Base-by-base conservation (phyloP, 2,329 filamentous ascomycete genomes). In the Stagonosporopsis vannaccii region DNA sequence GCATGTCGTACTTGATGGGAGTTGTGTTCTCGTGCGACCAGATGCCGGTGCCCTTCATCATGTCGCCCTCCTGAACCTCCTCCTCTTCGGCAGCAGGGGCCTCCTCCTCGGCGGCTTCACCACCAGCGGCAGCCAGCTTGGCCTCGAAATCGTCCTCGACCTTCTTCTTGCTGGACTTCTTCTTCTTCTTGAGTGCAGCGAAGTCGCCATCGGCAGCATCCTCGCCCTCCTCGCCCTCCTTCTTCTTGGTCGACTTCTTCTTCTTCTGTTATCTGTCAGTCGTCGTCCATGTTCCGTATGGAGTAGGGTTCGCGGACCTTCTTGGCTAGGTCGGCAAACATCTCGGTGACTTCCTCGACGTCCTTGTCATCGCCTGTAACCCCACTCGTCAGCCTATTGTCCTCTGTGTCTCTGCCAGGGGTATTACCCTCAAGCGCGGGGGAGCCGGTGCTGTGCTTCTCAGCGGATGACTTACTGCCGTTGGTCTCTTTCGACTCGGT, bases 31-130 rank as follows among this genome's bases (percentile, higher is more conserved):
- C 87, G 82, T 97, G 92, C 65, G 84, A 81, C 91, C 92, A 97
- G 80, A 97, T 90, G 60, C 93, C 93, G 39, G 92, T 97, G 66
- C 93, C 93, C 75, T 88, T 85, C 68, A 93, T 87, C 82, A 92
- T 89, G 71, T 97, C 92, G 66, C 92, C 92, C 59, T 77, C 74
- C 56, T 87, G 84, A 50, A 83, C 82, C 75, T 64, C 82, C 77
- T 67, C 81, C 25, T 83, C 83, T 51, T 81, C 82, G 13, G 65
- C 60, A 39, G 61, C 69, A 22, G 66, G 63, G 55, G 82, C 84
- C 37, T 82, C 83, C 56, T 81, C 85, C 67, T 89, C 86, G 47
- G 85, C 84, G 47, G 78, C 79, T 20, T 79, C 78, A 22, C 77
- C 78, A 23, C 76, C 78, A 66, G 84, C 85, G 71, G 86, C 82